Percentiles rank a stretch among this genome's conserved stretches.
Conservation (phyloP, 495 filamentous ascomycete genomes). For the Rusavskia elegans region DNA sequence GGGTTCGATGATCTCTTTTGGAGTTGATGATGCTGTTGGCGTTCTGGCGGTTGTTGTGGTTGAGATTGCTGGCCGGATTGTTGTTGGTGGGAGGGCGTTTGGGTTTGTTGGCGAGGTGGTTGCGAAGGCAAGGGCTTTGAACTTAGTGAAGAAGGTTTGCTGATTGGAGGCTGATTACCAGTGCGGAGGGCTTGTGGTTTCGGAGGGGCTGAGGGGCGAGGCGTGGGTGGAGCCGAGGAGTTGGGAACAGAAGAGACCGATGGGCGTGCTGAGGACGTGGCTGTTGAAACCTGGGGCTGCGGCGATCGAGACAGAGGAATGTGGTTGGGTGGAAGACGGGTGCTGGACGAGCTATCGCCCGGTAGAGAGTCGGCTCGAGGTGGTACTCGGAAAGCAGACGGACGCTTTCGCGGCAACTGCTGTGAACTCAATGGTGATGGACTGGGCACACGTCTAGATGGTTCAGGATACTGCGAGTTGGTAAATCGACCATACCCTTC, state of each 20-base stretch:
- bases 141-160: constrained; percentile 8
- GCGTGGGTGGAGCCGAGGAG: constrained; percentile 1
- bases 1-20: background rate
- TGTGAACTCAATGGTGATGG: background rate
- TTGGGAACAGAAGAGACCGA: background rate
- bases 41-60: background rate
- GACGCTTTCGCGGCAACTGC: background rate
- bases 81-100: background rate
- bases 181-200: constrained; percentile 14
- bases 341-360: background rate
- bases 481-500: constrained; percentile 81
- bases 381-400: background rate
- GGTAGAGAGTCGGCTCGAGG: background rate
- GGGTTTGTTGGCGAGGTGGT: constrained; percentile 1
- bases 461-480: constrained; percentile 21
- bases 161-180: constrained; percentile 8
- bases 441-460: background rate
- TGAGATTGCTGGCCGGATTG: too few species aligned
- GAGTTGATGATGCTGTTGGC: background rate
- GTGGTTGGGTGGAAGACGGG: background rate
- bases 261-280: background rate
- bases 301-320: background rate
- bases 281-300: background rate
- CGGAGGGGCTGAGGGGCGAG: constrained; percentile 7
- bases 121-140: background rate